Evolutionary conservation across 116 monocot genomes (phyloP), one percentile per base, ranked within the genome.

Genomic region (Dioscorea cayenensis): DNA sequence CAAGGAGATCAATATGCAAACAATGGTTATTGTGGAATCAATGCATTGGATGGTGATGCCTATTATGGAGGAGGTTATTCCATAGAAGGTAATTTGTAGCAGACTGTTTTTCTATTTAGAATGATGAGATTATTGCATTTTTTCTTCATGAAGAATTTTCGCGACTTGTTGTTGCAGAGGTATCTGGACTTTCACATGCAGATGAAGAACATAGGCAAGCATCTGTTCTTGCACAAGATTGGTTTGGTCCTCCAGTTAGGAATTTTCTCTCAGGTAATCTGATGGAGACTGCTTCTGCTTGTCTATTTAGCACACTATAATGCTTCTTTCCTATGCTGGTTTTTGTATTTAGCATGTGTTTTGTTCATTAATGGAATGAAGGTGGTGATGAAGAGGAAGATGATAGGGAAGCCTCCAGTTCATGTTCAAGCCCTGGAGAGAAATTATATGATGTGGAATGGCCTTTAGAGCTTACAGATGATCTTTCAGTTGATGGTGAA

Each of bases 91-190:
- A 75, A 74, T 43, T 72, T 74, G 78, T 62, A 43, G 61, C 66
- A 43, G 43, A 43, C 43, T 8, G 43, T 71, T 82, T 71, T 80
- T 78, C 64, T 73, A 77, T 21, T 71, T 77, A 81, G 84, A 80
- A 86, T 82, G 84, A 78, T 68, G 72, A 86, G 70, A 74, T 82
- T 58, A 79, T 77, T 76, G 81, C 83, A 22, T 78, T 78, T 72
- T 28, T 80, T 81, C 83, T 84, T 83, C 78, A 89, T 66, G 79
- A 85, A 77, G 84, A 89, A 76, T 73, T 82, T 72, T 80, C 78
- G 25, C 78, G 80, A 77, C 70, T 87, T 85, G 79, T 78, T 81
- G 71, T 84, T 78, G 81, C 84, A 80, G 96, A 92, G 76, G 81
- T 69, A 67, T 73, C 72, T 71, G 73, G 72, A 72, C 48, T 88